Conservation (phyloP, 176 grass and related monocot species). For the Otatea glauca region DNA sequence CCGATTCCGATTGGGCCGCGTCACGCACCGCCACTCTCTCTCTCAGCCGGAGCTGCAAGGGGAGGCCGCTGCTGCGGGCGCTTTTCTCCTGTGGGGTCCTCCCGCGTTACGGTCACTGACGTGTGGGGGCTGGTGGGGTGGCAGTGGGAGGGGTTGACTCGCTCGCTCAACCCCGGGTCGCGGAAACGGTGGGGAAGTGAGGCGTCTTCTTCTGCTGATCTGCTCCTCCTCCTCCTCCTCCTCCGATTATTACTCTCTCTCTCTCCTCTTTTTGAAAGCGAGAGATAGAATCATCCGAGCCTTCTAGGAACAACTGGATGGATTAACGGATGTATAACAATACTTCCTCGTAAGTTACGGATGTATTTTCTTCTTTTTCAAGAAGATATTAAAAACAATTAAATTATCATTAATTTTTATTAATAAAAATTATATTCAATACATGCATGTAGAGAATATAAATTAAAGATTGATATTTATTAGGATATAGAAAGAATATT, state of each 20-base stretch:
- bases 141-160: background rate
- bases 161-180: slow-evolving; percentile 42
- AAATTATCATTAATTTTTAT: too few species aligned
- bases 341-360: too few species aligned
- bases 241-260: background rate
- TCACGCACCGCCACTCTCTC: background rate
- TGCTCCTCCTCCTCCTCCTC: background rate
- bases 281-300: background rate
- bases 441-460: too few species aligned
- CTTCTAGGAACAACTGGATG: slow-evolving; percentile 23
- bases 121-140: background rate
- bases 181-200: slow-evolving; percentile 17
- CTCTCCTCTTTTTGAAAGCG: background rate
- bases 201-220: background rate
- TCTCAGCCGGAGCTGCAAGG: slow-evolving; percentile 40
- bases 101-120: slow-evolving; percentile 25
- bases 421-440: too few species aligned
- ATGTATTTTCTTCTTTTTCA: too few species aligned
- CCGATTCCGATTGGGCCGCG: background rate
- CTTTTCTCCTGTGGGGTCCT: background rate
- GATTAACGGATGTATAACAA: background rate
- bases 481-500: too few species aligned
- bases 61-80: background rate
- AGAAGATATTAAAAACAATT: too few species aligned
- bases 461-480: too few species aligned